Evolutionary conservation across 1,139 yeast species (phyloP), one percentile per base, ranked within the genome.

Genomic region (Saccharomyces hybrid): DNA sequence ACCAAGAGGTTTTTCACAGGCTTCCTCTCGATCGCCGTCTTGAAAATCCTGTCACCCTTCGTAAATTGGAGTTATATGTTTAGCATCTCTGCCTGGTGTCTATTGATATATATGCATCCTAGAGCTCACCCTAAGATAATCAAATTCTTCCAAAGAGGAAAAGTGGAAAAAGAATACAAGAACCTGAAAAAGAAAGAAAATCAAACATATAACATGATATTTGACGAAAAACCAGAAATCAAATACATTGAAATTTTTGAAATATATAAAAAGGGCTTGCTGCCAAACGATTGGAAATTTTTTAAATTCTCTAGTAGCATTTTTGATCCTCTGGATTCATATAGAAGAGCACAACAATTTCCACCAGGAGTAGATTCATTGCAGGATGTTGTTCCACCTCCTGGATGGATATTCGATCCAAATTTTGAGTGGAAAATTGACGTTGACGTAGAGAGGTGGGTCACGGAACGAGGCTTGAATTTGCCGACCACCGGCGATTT

Each of bases 171-270:
- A 56, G 57, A 56, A 51, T 31, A 26, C 14, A 31, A 28, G 63
- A 57, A 54, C 57, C 67, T 9, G 20, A 9, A 58, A 72, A 11
- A 66, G 70, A 47, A 64, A 70, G 49, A 73, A 75, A 48, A 28
- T 46, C 80, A 78, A 51, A 67, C 80, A 48, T 67, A 70, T 34
- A 83, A 80, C 56, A 77, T 84, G 34, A 76, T 86, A 13, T 75
- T 88, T 32, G 95, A 88, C 65, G 93, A 86, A 56, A 71, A 78
- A 0, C 85, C 88, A 0, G 84, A 84, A 51, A 73, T 78, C 0
- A 73, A 78, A 53, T 69, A 76, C 13, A 91, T 88, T 6, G 96
- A 89, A 64, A 74, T 90, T 0, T 90, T 77, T 67, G 96, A 89
- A 68, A 75, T 90, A 30, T 87, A 88, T 65, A 76, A 78, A 52